Evolutionary conservation across 371 early-diverging fungal genomes (phyloP).

Genomic region (Zychaea mexicana): DNA sequence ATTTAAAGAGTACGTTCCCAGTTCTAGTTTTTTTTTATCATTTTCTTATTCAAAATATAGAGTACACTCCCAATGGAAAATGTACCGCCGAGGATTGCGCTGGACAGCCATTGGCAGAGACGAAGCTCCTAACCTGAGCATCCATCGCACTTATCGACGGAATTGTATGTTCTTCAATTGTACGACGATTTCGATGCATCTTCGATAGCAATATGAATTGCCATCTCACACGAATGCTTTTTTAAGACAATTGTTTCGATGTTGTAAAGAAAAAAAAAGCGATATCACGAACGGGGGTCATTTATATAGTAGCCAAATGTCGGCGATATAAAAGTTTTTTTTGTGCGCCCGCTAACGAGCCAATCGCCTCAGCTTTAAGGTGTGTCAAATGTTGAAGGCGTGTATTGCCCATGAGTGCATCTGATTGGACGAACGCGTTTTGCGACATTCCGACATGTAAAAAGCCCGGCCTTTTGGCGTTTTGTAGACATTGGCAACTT

Average conservation of each 20-base stretch:
- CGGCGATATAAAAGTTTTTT: neutral
- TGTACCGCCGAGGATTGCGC: constrained; percentile 11
- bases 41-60: constrained; percentile 4
- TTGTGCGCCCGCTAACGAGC: neutral
- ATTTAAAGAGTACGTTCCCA: neutral
- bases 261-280: constrained; percentile 14
- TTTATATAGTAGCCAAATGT: neutral
- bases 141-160: constrained; percentile 13
- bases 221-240: constrained; percentile 26
- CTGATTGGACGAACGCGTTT: no score
- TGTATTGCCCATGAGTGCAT: no score
- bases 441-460: no score
- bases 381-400: no score
- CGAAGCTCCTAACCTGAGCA: constrained; percentile 20
- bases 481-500: no score
- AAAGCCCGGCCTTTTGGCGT: no score
- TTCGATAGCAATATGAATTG: constrained; percentile 8
- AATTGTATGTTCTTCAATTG: constrained; percentile 17
- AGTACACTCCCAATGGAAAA: neutral
- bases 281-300: neutral
- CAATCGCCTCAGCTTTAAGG: neutral
- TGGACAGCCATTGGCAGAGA: constrained; percentile 18
- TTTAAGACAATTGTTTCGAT: constrained; percentile 34
- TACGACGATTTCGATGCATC: constrained; percentile 21
- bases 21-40: neutral